phyloP scores from a whole-genome alignment of 169 alveolate species.

The Plasmodium coatneyi region DNA sequence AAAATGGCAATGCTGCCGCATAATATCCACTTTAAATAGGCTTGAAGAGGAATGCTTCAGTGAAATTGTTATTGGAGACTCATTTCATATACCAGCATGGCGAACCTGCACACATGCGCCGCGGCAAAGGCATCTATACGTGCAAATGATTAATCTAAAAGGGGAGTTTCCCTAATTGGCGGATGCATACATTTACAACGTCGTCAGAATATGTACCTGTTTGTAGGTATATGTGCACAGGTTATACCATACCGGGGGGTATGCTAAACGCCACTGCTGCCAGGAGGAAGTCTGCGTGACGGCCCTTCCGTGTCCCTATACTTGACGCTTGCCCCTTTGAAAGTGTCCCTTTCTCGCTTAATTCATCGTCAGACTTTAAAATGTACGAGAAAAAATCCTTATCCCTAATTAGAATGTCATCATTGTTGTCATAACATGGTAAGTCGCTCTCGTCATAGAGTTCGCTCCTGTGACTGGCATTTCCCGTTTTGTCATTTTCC shows the following conservation, averaged over 20 bases:
- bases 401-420: constrained; percentile 34
- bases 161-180: not conserved
- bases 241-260: constrained; percentile 42
- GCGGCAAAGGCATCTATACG: not conserved
- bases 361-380: constrained; percentile 26
- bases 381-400: constrained; percentile 12
- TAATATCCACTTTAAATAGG: not conserved
- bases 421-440: constrained; percentile 40
- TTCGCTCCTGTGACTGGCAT: not conserved
- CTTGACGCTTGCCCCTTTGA: not conserved
- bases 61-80: too few species aligned
- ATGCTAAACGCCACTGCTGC: constrained; percentile 55
- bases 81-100: not conserved
- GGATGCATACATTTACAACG: not conserved
- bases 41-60: not conserved
- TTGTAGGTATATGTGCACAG: not conserved
- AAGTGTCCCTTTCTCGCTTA: not conserved
- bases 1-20: not conserved
- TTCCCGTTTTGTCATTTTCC: not conserved
- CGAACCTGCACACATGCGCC: not conserved
- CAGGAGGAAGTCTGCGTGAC: constrained; percentile 12
- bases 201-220: not conserved
- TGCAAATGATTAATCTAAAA: not conserved
- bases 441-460: constrained; percentile 31
- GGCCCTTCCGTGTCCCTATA: constrained; percentile 1